Percentiles rank a stretch among this genome's conserved stretches.
Conservation (phyloP, 73 alveolate genomes). For the Tetrahymena malaccensis region DNA sequence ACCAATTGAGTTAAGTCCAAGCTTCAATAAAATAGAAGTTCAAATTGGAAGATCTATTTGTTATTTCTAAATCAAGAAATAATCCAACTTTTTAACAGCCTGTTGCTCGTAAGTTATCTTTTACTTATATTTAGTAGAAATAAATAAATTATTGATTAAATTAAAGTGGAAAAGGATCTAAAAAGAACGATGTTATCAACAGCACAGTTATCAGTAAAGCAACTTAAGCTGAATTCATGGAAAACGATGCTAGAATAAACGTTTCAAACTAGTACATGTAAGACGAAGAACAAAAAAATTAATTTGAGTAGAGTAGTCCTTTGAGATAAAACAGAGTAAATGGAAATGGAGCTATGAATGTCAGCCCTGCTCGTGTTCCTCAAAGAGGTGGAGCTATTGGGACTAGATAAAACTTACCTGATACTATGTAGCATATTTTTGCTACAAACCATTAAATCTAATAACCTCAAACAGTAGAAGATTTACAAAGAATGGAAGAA, state of each 20-base stretch:
- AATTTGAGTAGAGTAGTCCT: background rate
- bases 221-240: background rate
- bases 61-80: slow-evolving; percentile 11
- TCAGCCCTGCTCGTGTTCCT: background rate
- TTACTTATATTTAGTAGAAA: background rate
- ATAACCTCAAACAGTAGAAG: background rate
- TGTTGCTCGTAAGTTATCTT: background rate
- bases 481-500: background rate
- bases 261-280: background rate
- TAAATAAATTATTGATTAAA: background rate
- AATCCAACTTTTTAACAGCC: slow-evolving; percentile 1
- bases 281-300: background rate
- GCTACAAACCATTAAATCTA: background rate
- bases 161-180: background rate
- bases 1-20: slow-evolving; percentile 5
- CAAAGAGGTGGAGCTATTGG: background rate
- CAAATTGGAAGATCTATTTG: slow-evolving; percentile 57
- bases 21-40: slow-evolving; percentile 28
- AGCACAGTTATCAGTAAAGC: background rate
- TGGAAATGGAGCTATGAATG: background rate
- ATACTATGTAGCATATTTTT: background rate
- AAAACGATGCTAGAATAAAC: background rate
- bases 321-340: background rate
- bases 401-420: background rate
- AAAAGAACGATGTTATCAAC: background rate